Evolutionary conservation across 2,329 filamentous ascomycete genomes (phyloP), one percentile per base, ranked within the genome.

Genomic region (Alternaria arborescens): DNA sequence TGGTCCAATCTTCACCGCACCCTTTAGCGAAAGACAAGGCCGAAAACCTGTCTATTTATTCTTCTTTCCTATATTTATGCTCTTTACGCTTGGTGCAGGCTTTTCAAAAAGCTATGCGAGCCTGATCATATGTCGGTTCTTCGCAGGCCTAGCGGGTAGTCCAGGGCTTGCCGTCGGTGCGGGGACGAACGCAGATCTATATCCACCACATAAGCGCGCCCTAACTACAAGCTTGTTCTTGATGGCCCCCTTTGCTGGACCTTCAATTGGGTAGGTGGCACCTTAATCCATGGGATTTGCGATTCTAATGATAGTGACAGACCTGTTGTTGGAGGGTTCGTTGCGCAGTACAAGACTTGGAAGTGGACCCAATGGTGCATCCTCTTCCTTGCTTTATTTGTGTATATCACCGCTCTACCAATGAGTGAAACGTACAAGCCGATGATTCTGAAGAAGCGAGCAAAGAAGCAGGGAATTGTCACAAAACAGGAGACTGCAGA

Each of bases 131-230:
- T 78, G 87, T 26, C 80, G 88, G 3, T 88, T 94, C 80, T 91
- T 93, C 69, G 91, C 91, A 50, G 90, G 91, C 0, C 74, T 90
- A 74, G 90, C 90, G 64, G 90, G 89, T 28, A 89, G 42, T 85
- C 91, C 67, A 83, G 75, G 78, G 1, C 70, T 83, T 1, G 80
- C 81, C 3, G 78, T 82, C 2, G 81, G 80, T 4, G 77, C 75
- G 5, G 81, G 80, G 0, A 81, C 77, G 2, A 77, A 71, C 52
- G 78, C 78, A 7, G 81, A 82, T 63, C 32, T 82, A 26, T 81
- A 77, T 44, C 59, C 66, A 2, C 73, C 75, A 1, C 66, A 70
- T 3, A 55, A 71, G 34, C 64, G 79, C 20, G 80, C 79, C 0
- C 55, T 76, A 5, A 66, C 76, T 0, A 77, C 75, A 2, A 69